A percentile compares a stretch with the other conserved stretches of the same genome.
Evolutionary conservation across 371 early-diverging fungal species (phyloP).

Genomic region (Mucor indicus): DNA sequence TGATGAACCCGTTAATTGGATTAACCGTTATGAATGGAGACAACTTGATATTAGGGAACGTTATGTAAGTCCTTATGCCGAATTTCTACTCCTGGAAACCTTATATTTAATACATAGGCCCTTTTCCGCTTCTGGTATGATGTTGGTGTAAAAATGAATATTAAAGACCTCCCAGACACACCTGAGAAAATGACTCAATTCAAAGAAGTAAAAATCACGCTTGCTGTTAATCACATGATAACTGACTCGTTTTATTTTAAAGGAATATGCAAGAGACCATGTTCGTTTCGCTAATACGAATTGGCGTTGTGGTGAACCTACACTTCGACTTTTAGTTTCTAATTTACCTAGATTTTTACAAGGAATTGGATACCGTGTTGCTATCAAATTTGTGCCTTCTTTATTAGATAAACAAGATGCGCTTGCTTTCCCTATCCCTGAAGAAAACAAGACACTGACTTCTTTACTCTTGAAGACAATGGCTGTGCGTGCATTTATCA

Average conservation of each 20-base stretch:
- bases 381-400: neutral
- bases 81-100: neutral
- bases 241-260: neutral
- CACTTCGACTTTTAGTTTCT: neutral
- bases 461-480: neutral
- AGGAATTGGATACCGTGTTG: neutral
- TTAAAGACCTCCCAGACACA: conserved; percentile 44
- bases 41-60: conserved; percentile 30
- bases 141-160: conserved; percentile 31
- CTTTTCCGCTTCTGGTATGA: conserved; percentile 33
- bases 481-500: neutral
- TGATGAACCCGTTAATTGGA: conserved; percentile 31
- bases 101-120: conserved; percentile 1
- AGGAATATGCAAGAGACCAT: neutral
- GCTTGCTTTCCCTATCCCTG: neutral
- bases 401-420: neutral
- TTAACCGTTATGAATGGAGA: conserved; percentile 43
- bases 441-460: neutral
- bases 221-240: neutral
- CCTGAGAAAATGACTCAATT: conserved; percentile 24
- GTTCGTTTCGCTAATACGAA: neutral
- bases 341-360: neutral
- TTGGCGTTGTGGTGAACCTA: neutral
- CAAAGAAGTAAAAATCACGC: conserved; percentile 13
- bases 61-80: conserved; percentile 19